Percentiles rank a stretch among this genome's conserved stretches.
Conservation (phyloP, 192 early-diverging fungal species). For the Coemansia sp. region DNA sequence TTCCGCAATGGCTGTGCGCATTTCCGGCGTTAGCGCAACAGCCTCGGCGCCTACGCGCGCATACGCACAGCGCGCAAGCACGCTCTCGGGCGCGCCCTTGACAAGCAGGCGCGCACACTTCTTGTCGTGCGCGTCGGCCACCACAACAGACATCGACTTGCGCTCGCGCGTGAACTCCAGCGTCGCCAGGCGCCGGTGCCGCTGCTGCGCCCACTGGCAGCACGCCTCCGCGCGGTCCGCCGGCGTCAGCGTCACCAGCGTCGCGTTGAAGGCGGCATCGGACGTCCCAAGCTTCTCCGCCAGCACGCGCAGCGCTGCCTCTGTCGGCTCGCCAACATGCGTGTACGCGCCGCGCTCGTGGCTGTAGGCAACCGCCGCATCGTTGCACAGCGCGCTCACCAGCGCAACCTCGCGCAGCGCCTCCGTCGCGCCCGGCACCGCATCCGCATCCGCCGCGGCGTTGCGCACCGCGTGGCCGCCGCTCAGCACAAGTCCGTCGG, state of each 20-base stretch:
- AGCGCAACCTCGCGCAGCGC: constrained; percentile 34
- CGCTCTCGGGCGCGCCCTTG: constrained; percentile 93
- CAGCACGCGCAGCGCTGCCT: constrained; percentile 92
- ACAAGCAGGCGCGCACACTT: constrained; percentile 62
- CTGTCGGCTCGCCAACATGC: constrained; percentile 96
- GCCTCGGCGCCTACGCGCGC: constrained; percentile 34
- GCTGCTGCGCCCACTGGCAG: constrained; percentile 69
- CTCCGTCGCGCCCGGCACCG: constrained; percentile 72
- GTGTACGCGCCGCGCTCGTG: constrained; percentile 63
- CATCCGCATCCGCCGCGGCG: constrained; percentile 59
- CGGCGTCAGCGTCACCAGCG: constrained; percentile 52
- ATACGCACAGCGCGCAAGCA: constrained; percentile 82
- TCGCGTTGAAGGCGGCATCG: constrained; percentile 65
- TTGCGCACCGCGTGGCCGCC: constrained; percentile 52
- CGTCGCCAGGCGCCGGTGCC: constrained; percentile 64
- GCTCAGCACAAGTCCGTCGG: constrained; percentile 67
- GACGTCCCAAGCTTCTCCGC: constrained; percentile 91
- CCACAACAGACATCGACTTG: constrained; percentile 97
- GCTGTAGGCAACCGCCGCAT: constrained; percentile 82
- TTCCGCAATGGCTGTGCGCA: constrained; percentile 63
- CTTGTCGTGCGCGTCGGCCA: constrained; percentile 27
- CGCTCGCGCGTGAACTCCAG: constrained; percentile 96
- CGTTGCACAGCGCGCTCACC: constrained; percentile 89
- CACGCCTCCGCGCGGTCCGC: constrained; percentile 66
- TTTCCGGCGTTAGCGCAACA: constrained; percentile 64